Conservation (phyloP, 202 grass and related monocot genomes). For the Alloteropsis angusta region DNA sequence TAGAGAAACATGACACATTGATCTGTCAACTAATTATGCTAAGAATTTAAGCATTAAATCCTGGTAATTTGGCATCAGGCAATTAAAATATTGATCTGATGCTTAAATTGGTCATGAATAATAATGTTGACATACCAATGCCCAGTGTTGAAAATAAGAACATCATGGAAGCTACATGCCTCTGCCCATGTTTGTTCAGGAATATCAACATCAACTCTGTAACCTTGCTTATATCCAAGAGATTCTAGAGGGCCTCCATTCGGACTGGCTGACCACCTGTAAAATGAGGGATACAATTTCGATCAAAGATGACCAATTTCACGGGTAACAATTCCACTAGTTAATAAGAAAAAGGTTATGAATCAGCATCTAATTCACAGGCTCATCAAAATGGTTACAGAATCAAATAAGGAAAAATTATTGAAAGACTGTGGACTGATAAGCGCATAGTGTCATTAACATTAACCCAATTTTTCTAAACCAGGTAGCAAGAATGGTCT, state of each 20-base stretch:
- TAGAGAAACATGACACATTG: background rate
- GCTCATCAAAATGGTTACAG: background rate
- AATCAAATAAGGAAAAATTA: background rate
- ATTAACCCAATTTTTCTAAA: conserved; percentile 4
- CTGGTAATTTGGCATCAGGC: background rate
- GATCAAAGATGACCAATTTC: background rate
- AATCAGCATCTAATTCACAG: background rate
- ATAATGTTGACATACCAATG: conserved; percentile 52
- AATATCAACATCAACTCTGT: conserved; percentile 81
- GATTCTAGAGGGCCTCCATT: conserved; percentile 61
- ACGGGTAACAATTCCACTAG: background rate
- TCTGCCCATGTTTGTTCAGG: conserved; percentile 75
- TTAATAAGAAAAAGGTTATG: background rate
- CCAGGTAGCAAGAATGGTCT: background rate
- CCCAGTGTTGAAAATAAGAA: conserved; percentile 94
- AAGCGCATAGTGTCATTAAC: background rate
- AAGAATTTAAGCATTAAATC: background rate
- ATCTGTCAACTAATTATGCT: background rate
- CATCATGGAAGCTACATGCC: conserved; percentile 71
- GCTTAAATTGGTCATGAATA: background rate
- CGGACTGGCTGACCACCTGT: conserved; percentile 67
- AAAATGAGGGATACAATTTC: background rate
- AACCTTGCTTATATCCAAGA: conserved; percentile 79
- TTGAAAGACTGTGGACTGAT: background rate
- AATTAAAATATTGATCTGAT: background rate